Percentiles rank a stretch among this genome's conserved stretches.
Conservation (phyloP, 2,329 filamentous ascomycete genomes). For the Claviceps cyperi region DNA sequence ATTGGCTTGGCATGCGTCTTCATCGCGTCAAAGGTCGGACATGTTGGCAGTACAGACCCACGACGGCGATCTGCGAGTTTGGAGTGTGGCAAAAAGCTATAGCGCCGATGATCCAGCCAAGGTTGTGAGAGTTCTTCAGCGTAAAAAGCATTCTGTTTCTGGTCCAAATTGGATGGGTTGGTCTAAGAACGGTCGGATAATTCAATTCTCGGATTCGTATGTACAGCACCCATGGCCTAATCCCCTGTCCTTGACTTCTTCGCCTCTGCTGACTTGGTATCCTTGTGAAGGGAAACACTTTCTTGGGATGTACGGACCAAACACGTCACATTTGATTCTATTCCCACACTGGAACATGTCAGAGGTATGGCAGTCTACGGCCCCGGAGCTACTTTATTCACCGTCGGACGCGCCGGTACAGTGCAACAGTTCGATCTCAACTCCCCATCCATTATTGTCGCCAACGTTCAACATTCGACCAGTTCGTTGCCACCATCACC, state of each 20-base stretch:
- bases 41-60: constrained; percentile 91
- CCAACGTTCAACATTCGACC: constrained; percentile 75
- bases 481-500: constrained; percentile 67
- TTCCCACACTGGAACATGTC: constrained; percentile 73
- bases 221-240: constrained; percentile 21
- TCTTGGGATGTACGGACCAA: constrained; percentile 99
- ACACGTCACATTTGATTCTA: constrained; percentile 76
- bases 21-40: constrained; percentile 88
- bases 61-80: constrained; percentile 85
- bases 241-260: too few relatives aligned
- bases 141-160: constrained; percentile 55
- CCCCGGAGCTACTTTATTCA: constrained; percentile 82
- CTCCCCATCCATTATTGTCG: constrained; percentile 63
- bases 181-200: constrained; percentile 94
- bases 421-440: constrained; percentile 94
- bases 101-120: constrained; percentile 62
- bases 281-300: constrained; percentile 56
- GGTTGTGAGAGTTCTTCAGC: constrained; percentile 74
- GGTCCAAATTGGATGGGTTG: constrained; percentile 94
- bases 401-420: constrained; percentile 71
- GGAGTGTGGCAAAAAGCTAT: constrained; percentile 82
- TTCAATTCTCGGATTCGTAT: constrained; percentile 84
- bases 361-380: constrained; percentile 78
- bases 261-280: background rate
- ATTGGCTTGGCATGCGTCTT: constrained; percentile 90